A percentile compares a stretch with the other conserved stretches of the same genome.
Evolutionary conservation across 192 early-diverging fungal genomes (phyloP).

Genomic region (Endogone sp.): DNA sequence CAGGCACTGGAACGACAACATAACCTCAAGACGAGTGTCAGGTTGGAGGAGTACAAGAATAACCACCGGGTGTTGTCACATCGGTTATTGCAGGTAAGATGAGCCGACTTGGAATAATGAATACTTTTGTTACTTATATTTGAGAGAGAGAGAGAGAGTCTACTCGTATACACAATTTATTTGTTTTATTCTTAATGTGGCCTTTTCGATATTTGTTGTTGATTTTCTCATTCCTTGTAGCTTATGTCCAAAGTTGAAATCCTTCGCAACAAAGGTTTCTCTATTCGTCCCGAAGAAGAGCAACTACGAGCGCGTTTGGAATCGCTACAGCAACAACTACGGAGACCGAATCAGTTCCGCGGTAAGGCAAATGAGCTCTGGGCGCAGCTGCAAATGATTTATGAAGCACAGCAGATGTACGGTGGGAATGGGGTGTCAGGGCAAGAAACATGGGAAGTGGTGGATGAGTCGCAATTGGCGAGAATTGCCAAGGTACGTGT

Average conservation of each 20-base stretch:
- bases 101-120: constrained; percentile 55
- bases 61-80: constrained; percentile 73
- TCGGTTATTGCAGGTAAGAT: constrained; percentile 60
- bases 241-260: constrained; percentile 87
- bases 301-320: constrained; percentile 68
- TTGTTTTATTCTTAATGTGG: neutral
- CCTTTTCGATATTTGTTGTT: neutral
- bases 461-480: neutral
- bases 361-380: constrained; percentile 80
- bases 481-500: neutral
- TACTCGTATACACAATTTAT: too few relatives aligned
- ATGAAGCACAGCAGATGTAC: neutral
- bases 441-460: neutral
- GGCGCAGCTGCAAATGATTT: constrained; percentile 47
- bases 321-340: constrained; percentile 67
- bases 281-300: constrained; percentile 83
- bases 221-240: constrained; percentile 28
- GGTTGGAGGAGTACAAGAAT: constrained; percentile 75
- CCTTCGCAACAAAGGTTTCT: constrained; percentile 76
- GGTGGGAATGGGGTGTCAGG: neutral
- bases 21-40: constrained; percentile 65
- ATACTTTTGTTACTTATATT: constrained; percentile 48
- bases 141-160: too few relatives aligned
- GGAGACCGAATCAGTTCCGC: constrained; percentile 76
- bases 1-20: constrained; percentile 60